Evolutionary conservation across 768 basidiomycete genomes (phyloP), one percentile per base, ranked within the genome.

Genomic region (Tulasnella sp.): DNA sequence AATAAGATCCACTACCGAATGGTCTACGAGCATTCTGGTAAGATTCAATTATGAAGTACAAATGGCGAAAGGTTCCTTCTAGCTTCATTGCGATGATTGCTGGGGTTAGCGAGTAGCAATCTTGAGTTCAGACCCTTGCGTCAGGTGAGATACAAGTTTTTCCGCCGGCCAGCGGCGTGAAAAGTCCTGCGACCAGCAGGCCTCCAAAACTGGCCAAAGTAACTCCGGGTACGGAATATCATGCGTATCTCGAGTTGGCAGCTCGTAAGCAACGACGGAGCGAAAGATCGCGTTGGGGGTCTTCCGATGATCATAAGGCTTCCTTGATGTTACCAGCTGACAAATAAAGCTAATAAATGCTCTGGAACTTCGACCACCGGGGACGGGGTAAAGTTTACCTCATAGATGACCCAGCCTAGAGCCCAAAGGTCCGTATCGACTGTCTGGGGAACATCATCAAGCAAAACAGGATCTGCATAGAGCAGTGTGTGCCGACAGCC

Each of bases 401-500:
- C 64, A 12, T 37, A 69, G 28, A 69, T 69, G 28, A 69, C 34
- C 64, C 64, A 69, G 18, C 64, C 64, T 16, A 69, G 34, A 8
- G 64, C 24, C 64, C 64, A 69, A 34, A 69, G 28, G 34, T 69
- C 64, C n/a, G 64, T 69, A 3, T 69, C 1, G 64, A 37, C 34
- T 7, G 64, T 69, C 14, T 31, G 64, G 34, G 64, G 64, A 16
- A 69, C 64, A 31, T 69, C 64, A 69, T 69, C 64, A 31, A 69
- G 64, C 64, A 69, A 69, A 28, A 69, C 28, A 18, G 64, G 64
- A 69, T 69, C 64, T 7, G 64, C 64, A 37, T 69, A 69, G 16
- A 69, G 64, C 16, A 69, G 64, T 28, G 64, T 69, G 34, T 69
- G 64, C 34, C 64, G 31, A 16, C 64, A 69, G 3, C 64, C 64